Evolutionary conservation across 371 early-diverging fungal species (phyloP), one percentile per base, ranked within the genome.

Genomic region (Encephalitozoon hellem): DNA sequence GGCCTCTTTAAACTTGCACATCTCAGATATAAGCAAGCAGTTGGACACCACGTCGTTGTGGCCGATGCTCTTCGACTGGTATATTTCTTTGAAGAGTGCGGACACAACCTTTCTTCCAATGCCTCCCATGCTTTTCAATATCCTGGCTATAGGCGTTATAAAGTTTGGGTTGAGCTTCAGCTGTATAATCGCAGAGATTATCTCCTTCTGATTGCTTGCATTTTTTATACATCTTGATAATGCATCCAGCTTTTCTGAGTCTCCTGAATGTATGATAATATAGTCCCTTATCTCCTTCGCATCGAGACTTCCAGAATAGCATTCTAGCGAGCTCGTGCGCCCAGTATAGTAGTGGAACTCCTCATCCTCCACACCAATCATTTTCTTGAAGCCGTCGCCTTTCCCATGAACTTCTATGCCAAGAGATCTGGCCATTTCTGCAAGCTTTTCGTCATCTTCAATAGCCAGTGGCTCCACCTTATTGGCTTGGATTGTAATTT

Each of bases 331-430:
- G 4, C 3, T 9, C 9, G 6, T 51, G n/a, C 43, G 34, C 8
- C 34, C 28, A 42, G 34, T 55, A 21, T 71, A 71, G 12, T 38
- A 71, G 25, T 42, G 59, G 34, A 71, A 71, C 34, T 71, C 71
- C 21, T 71, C 63, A 30, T 71, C 45, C 26, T 23, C 18, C 43
- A 45, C 30, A 38, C 18, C 71, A 5, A 59, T 25, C 12, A 71
- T 32, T 28, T 49, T 39, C 28, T 55, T 71, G 34, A 55, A 41
- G n/a, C 30, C 52, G 9, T 23, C 43, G 6, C 45, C 71, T 8
- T 12, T 26, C 4, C 55, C 63, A 52, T 39, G 38, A 15, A 59
- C 71, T 30, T 38, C n/a, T 55, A 71, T 34, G 1, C 51, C 59
- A 26, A 71, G 25, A 18, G 21, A 39, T 2, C 71, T 21, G 30